These are phyloP conservation scores for Capsicum chinense DNA, from an alignment of 257 asterid species.

Conservation along the genomic window DNA sequence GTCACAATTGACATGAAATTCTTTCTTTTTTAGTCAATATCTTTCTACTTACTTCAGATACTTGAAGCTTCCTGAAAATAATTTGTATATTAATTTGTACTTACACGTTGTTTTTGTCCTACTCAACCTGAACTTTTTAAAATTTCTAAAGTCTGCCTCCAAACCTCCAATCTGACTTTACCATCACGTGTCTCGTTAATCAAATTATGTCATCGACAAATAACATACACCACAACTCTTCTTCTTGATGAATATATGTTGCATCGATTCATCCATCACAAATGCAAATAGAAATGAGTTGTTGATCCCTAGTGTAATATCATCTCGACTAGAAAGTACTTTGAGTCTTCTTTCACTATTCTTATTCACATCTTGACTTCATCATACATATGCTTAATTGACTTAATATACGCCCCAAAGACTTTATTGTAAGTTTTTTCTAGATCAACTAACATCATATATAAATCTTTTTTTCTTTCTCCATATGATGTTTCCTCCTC, in stretches of 20 bases:
- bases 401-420: not conserved
- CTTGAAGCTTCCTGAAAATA: not conserved
- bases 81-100: not conserved
- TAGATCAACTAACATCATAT: not conserved
- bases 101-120: not conserved
- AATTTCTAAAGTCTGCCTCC: not conserved
- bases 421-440: not conserved
- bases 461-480: not conserved
- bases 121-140: not conserved
- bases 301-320: not conserved
- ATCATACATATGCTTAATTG: not conserved
- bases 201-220: not conserved
- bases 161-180: not conserved
- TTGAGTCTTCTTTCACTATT: not conserved
- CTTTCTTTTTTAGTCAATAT: too few species aligned
- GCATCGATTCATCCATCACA: not conserved
- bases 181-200: not conserved
- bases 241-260: not conserved
- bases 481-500: not conserved
- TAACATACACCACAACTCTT: not conserved
- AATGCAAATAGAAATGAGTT: not conserved
- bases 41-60: not conserved
- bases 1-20: too few species aligned
- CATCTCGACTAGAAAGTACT: not conserved
- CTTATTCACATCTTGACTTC: not conserved